phyloP scores from a whole-genome alignment of 768 basidiomycete genomes.

The Crucibulum laeve region DNA sequence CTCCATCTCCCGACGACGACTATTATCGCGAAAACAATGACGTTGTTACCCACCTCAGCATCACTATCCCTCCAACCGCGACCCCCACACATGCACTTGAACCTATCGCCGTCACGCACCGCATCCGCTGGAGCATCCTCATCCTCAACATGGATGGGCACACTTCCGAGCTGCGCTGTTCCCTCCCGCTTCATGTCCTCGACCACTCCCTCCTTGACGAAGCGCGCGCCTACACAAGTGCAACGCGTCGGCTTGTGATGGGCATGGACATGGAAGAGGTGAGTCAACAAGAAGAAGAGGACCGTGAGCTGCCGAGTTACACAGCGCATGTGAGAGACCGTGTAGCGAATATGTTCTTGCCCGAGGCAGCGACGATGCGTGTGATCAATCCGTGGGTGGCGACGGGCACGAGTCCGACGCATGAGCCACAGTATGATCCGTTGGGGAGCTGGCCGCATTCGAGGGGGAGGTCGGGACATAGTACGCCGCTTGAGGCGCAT shows the following conservation, averaged over 20 bases:
- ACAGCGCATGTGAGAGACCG: slow-evolving; percentile 86
- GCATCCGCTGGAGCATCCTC: slow-evolving; percentile 75
- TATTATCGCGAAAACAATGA: slow-evolving; percentile 28
- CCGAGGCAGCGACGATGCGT: slow-evolving; percentile 58
- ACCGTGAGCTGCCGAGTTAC: slow-evolving; percentile 85
- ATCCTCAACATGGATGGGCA: slow-evolving; percentile 89
- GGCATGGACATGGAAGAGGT: slow-evolving; percentile 45
- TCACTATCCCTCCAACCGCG: slow-evolving; percentile 53
- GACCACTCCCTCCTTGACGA: slow-evolving; percentile 71
- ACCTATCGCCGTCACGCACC: slow-evolving; percentile 73
- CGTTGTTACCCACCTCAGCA: slow-evolving; percentile 53
- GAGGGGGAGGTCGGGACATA: slow-evolving; percentile 25
- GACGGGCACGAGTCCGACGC: slow-evolving; percentile 27
- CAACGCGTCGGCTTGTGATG: slow-evolving; percentile 69
- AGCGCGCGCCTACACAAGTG: slow-evolving; percentile 65
- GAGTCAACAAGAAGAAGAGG: slow-evolving; percentile 40
- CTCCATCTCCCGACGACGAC: background rate
- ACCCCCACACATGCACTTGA: slow-evolving; percentile 74
- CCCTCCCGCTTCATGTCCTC: slow-evolving; percentile 83
- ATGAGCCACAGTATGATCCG: slow-evolving; percentile 6
- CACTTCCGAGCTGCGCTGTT: slow-evolving; percentile 91
- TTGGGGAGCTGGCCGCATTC: slow-evolving; percentile 19
- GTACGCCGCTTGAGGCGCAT: slow-evolving; percentile 35
- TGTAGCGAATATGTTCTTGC: slow-evolving; percentile 72
- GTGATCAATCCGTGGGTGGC: slow-evolving; percentile 61